Base-by-base conservation (phyloP, 352 stramenopile genomes). In the Globisporangium spinosum region DNA sequence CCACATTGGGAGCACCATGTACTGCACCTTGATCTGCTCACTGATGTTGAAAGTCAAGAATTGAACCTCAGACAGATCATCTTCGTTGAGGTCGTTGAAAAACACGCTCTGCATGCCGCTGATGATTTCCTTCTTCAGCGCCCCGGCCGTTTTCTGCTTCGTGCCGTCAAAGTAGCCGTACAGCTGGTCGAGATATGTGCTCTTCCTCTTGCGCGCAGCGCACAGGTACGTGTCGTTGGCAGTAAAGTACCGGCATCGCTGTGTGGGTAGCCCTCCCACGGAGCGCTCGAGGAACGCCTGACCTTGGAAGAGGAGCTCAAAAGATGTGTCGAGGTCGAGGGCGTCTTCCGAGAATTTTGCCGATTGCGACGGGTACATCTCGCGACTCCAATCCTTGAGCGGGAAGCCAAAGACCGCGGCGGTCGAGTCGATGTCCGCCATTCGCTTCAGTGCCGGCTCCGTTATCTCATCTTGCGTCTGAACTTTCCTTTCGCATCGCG, bases 251-350 rank as follows among this genome's bases (percentile, higher is more conserved):
- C 62, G 68, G 17, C 62, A 72, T 22, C 61, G 62, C 12, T 64
- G 13, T 6, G 58, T 15, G 2, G 49, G 64, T 34, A 73, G 65
- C 17, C 54, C 53, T 10, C 62, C 68, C 25, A 70, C 43, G 9
- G 55, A 34, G 40, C 69, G 69, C 51, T 77, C 65, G 22, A 77
- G 49, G 0, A 77, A 34, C 5, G 71, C 69, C 57, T 73, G 65
- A n/a, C 71, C 71, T 27, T 77, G 71, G 17, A 77, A 75, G 9
- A 71, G 43, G 23, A 77, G 65, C 65, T 77, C 65, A 29, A 77
- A 75, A 7, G 65, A 61, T 17, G 61, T 73, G 27, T 70, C 27
- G 17, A 73, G 32, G 17, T 64, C 57, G 8, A 77, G 45, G 0
- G 10, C 34, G 8, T 32, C 35, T 23, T 62, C 61, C 25, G 43